Evolutionary conservation across 2,329 filamentous ascomycete species (phyloP), one percentile per base, ranked within the genome.

Genomic region (Xylaria hypoxylon): DNA sequence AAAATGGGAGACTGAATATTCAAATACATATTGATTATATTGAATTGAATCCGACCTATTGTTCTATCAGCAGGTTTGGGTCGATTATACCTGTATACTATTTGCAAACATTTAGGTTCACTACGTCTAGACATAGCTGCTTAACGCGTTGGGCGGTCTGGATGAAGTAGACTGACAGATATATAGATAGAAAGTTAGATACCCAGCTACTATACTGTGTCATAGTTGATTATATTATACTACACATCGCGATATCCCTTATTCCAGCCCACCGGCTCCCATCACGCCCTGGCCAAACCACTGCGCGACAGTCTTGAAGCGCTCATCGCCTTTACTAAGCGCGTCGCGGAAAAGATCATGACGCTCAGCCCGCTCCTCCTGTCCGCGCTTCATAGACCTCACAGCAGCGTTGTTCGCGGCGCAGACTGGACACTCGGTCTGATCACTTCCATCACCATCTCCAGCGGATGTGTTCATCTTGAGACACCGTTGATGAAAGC

Each of bases 241-340:
- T 28, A 47, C 51, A 67, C 28, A 33, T 24, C 44, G n/a, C 33
- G 5, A 31, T 62, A 33, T 44, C n/a, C 13, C 47, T 62, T 26
- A 68, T 24, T 68, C 68, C 50, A 75, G 45, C 59, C 64, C 47
- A 52, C 58, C 40, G 7, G 67, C 63, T 2, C 71, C 71, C 94
- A 98, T 97, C 3, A 98, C 94, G 0, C 96, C 95, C 64, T 94
- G 84, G 0, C 94, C 95, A 83, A 97, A 98, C 88, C 96, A 99
- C 76, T 97, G 93, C 67, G 93, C 93, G 62, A 98, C 87, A 1
- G 93, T 95, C n/a, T 88, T 92, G 78, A 98, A 97, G 59, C 92
- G 86, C 79, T 97, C 94, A 44, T 89, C 89, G 62, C 92, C 93
- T 62, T 76, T 81, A 74, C 89, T 89, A 70, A 99, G 79, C 72